Base-by-base conservation (phyloP, 2,329 filamentous ascomycete genomes). In the Nemania diffusa region DNA sequence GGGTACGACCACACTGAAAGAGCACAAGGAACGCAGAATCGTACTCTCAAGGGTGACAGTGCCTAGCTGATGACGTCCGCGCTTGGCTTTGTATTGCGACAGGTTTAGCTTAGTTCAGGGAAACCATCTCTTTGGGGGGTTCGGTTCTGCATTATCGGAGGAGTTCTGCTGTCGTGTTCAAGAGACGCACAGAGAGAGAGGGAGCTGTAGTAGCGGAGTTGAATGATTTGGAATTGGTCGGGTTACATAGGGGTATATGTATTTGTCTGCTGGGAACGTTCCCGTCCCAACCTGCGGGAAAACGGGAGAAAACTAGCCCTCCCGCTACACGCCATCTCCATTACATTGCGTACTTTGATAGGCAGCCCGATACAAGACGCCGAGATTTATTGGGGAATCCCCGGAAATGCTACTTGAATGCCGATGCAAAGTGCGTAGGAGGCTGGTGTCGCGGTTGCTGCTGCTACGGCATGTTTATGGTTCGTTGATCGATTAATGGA, bases 221-320 rank as follows among this genome's bases (percentile, higher is more conserved):
- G 42, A 50, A 27, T 62, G 44, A 66, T 66, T 66, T 66, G 64
- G 52, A 66, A 66, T 66, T 62, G 53, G 22, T 42, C 9, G 22
- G 20, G 1, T 53, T 57, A 57, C 57, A 27, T 57, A 57, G 24
- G n/a, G 17, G 40, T 44, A n/a, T 4, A 44, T 57, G 17, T 24
- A 15, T 32, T 27, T 22, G 32, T 22, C 24, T 48, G 3, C 29
- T 24, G 11, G 22, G 24, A 50, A 51, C 40, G 44, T 40, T 24
- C 29, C 15, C 7, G 40, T 4, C 24, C 32, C 26, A 50, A 24
- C 27, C 27, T 11, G 29, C 27, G n/a, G 22, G 42, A 42, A 57
- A 32, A 42, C 20, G 27, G 40, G 42, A 11, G 46, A 26, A 9
- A 5, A 20, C 32, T 17, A 26, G 24, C 6, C 8, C 51, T 56